Evolutionary conservation across 2,329 filamentous ascomycete species (phyloP).

Genomic region (Trichoderma cornu-damae): DNA sequence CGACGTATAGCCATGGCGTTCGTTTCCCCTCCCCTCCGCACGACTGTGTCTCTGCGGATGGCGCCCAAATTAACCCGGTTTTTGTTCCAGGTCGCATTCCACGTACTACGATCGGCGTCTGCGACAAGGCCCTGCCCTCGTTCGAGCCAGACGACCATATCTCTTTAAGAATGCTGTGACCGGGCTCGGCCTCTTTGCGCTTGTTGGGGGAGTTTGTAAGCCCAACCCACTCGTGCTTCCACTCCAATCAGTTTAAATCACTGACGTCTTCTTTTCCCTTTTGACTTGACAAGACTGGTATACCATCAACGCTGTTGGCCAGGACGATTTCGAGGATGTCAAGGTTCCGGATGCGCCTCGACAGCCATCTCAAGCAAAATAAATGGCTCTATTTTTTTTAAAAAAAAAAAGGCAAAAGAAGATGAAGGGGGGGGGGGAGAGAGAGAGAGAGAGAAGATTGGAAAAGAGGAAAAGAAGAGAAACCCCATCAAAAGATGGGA

Average conservation of each 20-base stretch:
- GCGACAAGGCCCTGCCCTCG: constrained; percentile 79
- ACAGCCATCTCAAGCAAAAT: constrained; percentile 39
- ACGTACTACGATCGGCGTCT: constrained; percentile 91
- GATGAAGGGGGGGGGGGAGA: no score
- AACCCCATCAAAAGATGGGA: not conserved
- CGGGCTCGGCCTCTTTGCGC: constrained; percentile 66
- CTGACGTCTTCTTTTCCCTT: not conserved
- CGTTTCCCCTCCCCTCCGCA: not conserved
- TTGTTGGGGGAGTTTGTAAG: constrained; percentile 86
- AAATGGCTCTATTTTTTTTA: not conserved
- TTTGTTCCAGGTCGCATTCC: constrained; percentile 35
- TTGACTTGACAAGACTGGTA: constrained; percentile 50
- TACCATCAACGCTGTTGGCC: constrained; percentile 77
- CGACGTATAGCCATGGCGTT: constrained; percentile 2
- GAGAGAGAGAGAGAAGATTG: no score
- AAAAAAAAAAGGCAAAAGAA: no score
- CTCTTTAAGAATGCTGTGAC: constrained; percentile 83
- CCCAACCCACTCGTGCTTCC: constrained; percentile 25
- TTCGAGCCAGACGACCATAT: constrained; percentile 88
- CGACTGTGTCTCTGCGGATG: not conserved
- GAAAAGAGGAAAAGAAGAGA: not conserved
- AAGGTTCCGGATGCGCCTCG: constrained; percentile 72
- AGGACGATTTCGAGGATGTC: constrained; percentile 96
- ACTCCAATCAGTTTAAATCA: not conserved
- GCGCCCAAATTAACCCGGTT: not conserved